These are phyloP conservation scores for Leccinum solheimii DNA, from an alignment of 1,284 basidiomycete species.

Conservation along the genomic window DNA sequence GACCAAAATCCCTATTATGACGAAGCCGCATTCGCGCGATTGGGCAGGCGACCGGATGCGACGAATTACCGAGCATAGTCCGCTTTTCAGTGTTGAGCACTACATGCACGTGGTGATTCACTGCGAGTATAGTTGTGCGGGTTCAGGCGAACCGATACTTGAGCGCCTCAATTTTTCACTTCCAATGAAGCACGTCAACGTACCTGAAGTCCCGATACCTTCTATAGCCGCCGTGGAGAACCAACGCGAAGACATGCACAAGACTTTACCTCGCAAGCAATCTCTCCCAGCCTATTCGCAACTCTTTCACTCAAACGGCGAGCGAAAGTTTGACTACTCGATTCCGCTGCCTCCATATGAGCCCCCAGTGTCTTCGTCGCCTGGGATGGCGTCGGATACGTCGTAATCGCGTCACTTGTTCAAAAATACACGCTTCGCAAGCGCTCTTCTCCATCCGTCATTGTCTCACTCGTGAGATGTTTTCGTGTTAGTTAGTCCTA, in stretches of 20 bases:
- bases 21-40: conserved; percentile 31
- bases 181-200: conserved; percentile 54
- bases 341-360: conserved; percentile 67
- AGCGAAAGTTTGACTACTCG: conserved; percentile 65
- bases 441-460: neutral
- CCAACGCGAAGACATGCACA: conserved; percentile 15
- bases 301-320: conserved; percentile 70
- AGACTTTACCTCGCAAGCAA: conserved; percentile 36
- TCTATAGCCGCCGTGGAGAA: conserved; percentile 17
- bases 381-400: conserved; percentile 4
- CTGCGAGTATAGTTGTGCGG: conserved; percentile 46
- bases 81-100: conserved; percentile 61
- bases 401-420: neutral
- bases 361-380: conserved; percentile 21
- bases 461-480: neutral
- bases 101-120: conserved; percentile 51
- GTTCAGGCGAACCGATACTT: conserved; percentile 33
- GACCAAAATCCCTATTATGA: conserved; percentile 49
- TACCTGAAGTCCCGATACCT: conserved; percentile 28
- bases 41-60: conserved; percentile 49
- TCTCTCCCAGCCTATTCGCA: conserved; percentile 73
- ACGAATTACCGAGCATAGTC: conserved; percentile 48
- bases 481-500: neutral
- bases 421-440: neutral
- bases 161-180: conserved; percentile 47